Percentiles rank a stretch among this genome's conserved stretches.
These are phyloP conservation scores for Fusarium pseudocircinatum DNA, from an alignment of 2,329 filamentous ascomycete species.

Conservation along the genomic window DNA sequence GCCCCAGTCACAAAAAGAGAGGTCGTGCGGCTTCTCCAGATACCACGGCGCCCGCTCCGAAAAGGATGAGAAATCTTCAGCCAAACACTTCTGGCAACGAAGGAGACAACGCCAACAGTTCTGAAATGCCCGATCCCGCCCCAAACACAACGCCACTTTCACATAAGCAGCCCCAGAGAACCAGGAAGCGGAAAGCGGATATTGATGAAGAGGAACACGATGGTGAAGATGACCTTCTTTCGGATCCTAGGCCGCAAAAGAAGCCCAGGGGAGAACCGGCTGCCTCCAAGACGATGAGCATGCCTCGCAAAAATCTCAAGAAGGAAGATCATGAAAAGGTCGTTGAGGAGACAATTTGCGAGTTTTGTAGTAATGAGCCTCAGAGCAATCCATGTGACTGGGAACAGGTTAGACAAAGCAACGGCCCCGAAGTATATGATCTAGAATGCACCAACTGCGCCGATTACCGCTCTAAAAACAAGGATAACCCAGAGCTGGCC, in stretches of 20 bases:
- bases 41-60: not conserved
- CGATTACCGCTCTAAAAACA: constrained; percentile 17
- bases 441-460: constrained; percentile 34
- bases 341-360: not conserved
- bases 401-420: not conserved
- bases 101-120: not conserved
- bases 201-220: not conserved
- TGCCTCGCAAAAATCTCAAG: not conserved
- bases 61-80: not conserved
- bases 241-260: not conserved
- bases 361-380: constrained; percentile 10
- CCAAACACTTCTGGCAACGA: not conserved
- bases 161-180: not conserved
- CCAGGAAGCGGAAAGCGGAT: not conserved
- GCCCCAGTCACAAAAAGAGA: not conserved
- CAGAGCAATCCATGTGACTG: not conserved
- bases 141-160: not conserved
- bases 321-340: not conserved
- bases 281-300: not conserved
- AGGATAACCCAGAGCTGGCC: not conserved
- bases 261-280: not conserved
- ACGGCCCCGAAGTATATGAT: not conserved
- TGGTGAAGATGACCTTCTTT: not conserved
- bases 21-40: not conserved
- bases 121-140: not conserved